A percentile compares a stretch with the other conserved stretches of the same genome.
These are phyloP conservation scores for Macadamia tetraphylla DNA, from an alignment of 164 flowering plant species.

Conservation along the genomic window DNA sequence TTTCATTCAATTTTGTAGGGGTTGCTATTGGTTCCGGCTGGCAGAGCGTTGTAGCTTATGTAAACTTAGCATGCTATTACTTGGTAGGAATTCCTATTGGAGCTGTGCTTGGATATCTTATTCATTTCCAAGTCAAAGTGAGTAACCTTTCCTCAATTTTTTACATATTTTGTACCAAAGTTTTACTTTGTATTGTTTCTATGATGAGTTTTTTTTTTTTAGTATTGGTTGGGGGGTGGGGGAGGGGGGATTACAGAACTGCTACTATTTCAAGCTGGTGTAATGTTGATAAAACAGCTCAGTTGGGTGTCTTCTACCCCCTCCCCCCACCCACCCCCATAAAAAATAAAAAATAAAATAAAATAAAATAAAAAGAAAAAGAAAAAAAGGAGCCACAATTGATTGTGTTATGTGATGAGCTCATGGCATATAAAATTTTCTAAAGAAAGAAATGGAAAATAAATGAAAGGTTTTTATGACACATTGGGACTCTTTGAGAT, in stretches of 20 bases:
- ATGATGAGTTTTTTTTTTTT: background rate
- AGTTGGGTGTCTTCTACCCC: too few species aligned
- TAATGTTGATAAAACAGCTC: background rate
- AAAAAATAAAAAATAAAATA: too few species aligned
- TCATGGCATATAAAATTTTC: too few species aligned
- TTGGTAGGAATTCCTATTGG: constrained; percentile 46
- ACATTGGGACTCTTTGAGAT: too few species aligned
- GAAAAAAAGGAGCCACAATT: too few species aligned
- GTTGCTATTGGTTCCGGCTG: constrained; percentile 44
- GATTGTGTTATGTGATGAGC: too few species aligned
- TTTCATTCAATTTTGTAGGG: constrained; percentile 18
- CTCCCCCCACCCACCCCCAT: too few species aligned
- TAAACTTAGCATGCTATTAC: constrained; percentile 39
- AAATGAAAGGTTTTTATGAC: too few species aligned
- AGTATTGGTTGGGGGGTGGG: too few species aligned
- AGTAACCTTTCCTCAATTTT: constrained; percentile 1
- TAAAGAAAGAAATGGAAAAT: too few species aligned
- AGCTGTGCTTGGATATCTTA: constrained; percentile 33
- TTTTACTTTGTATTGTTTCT: background rate
- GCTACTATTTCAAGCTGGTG: background rate
- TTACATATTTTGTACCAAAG: background rate
- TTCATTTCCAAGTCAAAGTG: constrained; percentile 30
- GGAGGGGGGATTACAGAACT: background rate
- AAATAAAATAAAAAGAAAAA: too few species aligned
- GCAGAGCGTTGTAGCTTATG: constrained; percentile 36